phyloP scores from a whole-genome alignment of 192 early-diverging fungal genomes.

The Rhizophagus sp. region DNA sequence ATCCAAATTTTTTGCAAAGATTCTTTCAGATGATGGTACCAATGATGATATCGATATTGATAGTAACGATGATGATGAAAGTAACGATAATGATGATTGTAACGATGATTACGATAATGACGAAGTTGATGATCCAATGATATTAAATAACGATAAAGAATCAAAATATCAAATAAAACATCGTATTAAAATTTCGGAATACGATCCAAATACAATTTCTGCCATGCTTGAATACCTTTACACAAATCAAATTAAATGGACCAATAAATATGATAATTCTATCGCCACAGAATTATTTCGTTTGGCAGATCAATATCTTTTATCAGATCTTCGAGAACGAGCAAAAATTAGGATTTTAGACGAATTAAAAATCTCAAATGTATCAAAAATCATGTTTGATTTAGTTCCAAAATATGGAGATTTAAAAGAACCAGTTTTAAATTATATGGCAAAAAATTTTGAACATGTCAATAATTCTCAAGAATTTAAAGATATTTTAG shows the following conservation, averaged over 20 bases:
- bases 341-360: conserved; percentile 19
- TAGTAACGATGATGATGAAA: no score
- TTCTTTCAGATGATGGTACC: neutral
- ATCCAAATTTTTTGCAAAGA: neutral
- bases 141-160: no score
- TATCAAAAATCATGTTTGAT: neutral
- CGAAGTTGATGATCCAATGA: no score
- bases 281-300: neutral
- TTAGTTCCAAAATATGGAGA: neutral
- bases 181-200: neutral
- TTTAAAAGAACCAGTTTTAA: conserved; percentile 11
- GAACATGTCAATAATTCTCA: neutral
- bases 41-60: no score
- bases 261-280: neutral
- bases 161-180: neutral
- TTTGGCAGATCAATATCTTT: conserved; percentile 17
- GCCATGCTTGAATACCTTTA: neutral
- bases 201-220: neutral
- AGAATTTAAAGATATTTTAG: conserved; percentile 5
- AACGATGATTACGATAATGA: no score
- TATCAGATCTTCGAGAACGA: conserved; percentile 8
- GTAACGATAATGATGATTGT: no score
- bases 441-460: conserved; percentile 17
- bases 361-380: neutral
- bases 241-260: neutral